Conservation (phyloP, 768 basidiomycete species). For the Rubroboletus satanas region DNA sequence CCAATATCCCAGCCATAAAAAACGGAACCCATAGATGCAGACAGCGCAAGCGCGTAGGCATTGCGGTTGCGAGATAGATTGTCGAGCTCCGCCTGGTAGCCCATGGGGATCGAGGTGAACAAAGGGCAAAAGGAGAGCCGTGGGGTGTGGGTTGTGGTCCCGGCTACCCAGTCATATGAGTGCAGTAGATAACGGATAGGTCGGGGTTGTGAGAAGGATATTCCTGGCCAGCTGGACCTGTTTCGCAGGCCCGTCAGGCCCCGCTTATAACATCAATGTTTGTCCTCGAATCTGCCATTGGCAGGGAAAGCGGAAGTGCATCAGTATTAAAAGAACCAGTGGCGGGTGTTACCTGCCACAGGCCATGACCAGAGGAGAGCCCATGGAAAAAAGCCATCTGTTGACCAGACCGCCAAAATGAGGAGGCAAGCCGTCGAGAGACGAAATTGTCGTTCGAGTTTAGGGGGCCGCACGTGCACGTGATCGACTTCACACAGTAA, state of each 20-base stretch:
- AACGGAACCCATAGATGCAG: conserved; percentile 46
- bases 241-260: not conserved
- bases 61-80: conserved; percentile 36
- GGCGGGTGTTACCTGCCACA: not conserved
- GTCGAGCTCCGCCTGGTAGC: conserved; percentile 23
- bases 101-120: conserved; percentile 16
- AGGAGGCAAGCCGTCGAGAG: not conserved
- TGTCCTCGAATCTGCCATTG: not conserved
- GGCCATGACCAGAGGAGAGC: not conserved
- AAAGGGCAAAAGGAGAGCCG: not conserved
- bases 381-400: not conserved
- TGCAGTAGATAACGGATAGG: not conserved
- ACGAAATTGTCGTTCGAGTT: not conserved
- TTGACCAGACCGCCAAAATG: not conserved
- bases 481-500: not conserved
- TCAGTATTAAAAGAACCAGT: not conserved
- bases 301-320: not conserved
- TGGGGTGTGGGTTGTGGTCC: too few species aligned
- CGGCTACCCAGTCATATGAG: not conserved
- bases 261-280: not conserved
- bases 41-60: conserved; percentile 43
- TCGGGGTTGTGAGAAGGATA: not conserved
- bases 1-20: conserved; percentile 51
- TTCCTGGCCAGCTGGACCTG: not conserved
- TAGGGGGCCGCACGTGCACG: not conserved